phyloP scores from a whole-genome alignment of 2,329 filamentous ascomycete species.

The Talaromyces funiculosus region DNA sequence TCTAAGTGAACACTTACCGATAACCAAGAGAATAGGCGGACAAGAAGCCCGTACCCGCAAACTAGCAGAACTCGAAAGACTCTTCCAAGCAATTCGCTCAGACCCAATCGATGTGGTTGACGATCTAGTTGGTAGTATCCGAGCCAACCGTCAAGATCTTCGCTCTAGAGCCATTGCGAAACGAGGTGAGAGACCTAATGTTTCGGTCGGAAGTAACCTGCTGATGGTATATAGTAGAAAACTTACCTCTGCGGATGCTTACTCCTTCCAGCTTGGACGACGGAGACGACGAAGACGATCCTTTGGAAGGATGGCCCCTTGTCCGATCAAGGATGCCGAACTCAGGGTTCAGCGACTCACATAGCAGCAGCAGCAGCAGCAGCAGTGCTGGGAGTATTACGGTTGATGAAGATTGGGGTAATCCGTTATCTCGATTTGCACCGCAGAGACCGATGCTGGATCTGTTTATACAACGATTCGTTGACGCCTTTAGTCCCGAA shows the following conservation, averaged over 20 bases:
- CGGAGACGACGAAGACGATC: background rate
- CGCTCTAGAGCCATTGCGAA: background rate
- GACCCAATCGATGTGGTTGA: constrained; percentile 28
- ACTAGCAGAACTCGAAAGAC: constrained; percentile 26
- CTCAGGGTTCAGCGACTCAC: constrained; percentile 4
- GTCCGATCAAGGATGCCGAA: background rate
- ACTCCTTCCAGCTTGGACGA: background rate
- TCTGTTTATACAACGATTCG: constrained; percentile 34
- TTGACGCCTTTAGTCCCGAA: constrained; percentile 36
- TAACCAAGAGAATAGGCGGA: constrained; percentile 13
- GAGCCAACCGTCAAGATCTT: constrained; percentile 18
- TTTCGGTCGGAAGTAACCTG: background rate
- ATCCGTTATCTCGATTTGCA: constrained; percentile 14
- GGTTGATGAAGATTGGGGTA: constrained; percentile 13
- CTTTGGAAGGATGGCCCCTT: background rate
- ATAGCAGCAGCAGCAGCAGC: constrained; percentile 12
- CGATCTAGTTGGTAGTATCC: constrained; percentile 27
- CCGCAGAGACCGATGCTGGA: constrained; percentile 25
- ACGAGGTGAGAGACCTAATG: background rate
- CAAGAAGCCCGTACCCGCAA: constrained; percentile 21
- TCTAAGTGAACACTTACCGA: constrained; percentile 15
- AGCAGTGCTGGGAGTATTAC: constrained; percentile 14
- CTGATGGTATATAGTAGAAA: background rate
- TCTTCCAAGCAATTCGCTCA: constrained; percentile 31
- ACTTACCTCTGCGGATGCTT: constrained; percentile 5